Evolutionary conservation across 2,329 filamentous ascomycete genomes (phyloP).

Genomic region (Aspergillus sp.): DNA sequence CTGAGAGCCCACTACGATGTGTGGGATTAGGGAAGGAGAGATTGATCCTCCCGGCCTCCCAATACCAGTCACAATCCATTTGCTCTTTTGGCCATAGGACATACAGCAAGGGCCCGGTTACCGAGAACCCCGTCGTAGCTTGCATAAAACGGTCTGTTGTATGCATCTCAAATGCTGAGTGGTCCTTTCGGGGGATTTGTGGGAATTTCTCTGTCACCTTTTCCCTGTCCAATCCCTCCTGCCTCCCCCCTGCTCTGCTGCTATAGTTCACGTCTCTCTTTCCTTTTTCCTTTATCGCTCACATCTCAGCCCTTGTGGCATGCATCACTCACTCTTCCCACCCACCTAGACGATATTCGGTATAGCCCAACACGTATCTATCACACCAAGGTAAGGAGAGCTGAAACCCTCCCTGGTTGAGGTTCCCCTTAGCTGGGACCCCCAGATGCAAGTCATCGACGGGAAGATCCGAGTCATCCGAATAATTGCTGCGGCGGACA

Average conservation of each 20-base stretch:
- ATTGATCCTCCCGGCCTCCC: background rate
- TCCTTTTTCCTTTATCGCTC: constrained; percentile 1
- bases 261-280: constrained; percentile 4
- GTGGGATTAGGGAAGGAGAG: background rate
- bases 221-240: background rate
- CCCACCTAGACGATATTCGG: constrained; percentile 6
- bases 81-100: background rate
- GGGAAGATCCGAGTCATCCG: constrained; percentile 27
- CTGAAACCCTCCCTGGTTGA: constrained; percentile 9
- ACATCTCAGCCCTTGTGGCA: background rate
- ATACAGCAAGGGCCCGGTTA: constrained; percentile 1
- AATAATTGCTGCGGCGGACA: constrained; percentile 17
- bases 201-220: background rate
- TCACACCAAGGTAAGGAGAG: constrained; percentile 3
- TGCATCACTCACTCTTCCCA: background rate
- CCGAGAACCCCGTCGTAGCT: background rate
- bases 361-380: constrained; percentile 17
- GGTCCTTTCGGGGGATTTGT: constrained; percentile 6
- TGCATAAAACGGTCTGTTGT: constrained; percentile 4
- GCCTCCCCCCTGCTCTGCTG: background rate
- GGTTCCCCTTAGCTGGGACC: constrained; percentile 13
- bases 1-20: background rate
- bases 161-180: background rate
- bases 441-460: constrained; percentile 28
- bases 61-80: background rate